Evolutionary conservation across 768 basidiomycete genomes (phyloP), one percentile per base, ranked within the genome.

Genomic region (Russula abietina): DNA sequence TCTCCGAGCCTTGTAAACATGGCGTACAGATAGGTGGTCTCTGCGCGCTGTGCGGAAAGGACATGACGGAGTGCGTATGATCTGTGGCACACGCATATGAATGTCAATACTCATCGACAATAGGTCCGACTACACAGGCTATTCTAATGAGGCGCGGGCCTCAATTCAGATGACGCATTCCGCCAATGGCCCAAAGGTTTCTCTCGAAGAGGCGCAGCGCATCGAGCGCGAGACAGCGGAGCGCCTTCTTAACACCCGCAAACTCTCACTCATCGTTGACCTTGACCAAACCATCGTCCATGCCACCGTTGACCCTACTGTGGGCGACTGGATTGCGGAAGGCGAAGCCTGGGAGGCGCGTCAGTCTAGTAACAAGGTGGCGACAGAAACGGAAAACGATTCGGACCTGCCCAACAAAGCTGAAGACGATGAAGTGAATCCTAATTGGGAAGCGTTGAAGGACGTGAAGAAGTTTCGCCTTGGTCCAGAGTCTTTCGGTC

Each of bases 201-300:
- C 94, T 1, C 78, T 92, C 59, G 89, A 92, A 69, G 94, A 98
- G 77, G 97, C 97, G 0, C 86, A 89, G 68, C 83, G 89, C 43
- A 87, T 98, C 65, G 94, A 96, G 72, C 80, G 81, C 43, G 88
- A 93, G 70, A 91, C 88, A 2, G 88, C 92, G 1, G 77, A 87
- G 1, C 87, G 86, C 67, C 83, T 99, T 39, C 81, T 92, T 70
- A 80, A 81, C 60, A 77, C 82, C 5, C 82, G 86, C 58, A 93
- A 87, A 72, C 85, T 99, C 36, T 93, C 91, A 38, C 86, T 99
- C 55, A 98, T 99, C 68, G 96, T 99, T 69, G 97, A 99, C 78
- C 83, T 99, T 38, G 97, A 99, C 76, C 97, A 99, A 73, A 99
- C 97, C 14, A 94, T 98, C 72, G 92, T 99, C 4, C 97, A 99